Base-by-base conservation (phyloP, 2,329 filamentous ascomycete species). In the Fusarium mangiferae region DNA sequence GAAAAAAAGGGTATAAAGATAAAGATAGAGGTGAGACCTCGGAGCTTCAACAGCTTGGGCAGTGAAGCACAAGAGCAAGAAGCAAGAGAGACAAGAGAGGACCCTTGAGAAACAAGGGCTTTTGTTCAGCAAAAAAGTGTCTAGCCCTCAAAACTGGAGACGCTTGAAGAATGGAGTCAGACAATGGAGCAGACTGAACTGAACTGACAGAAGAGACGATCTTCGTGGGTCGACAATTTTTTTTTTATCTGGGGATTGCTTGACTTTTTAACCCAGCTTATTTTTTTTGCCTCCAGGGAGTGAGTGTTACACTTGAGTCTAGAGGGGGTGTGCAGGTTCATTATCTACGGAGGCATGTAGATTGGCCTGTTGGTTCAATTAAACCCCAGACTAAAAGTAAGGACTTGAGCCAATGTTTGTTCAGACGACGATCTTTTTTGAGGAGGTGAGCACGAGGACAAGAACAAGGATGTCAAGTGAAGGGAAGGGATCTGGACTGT, bases 41-140 rank as follows among this genome's bases (percentile, higher is more conserved):
- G 54, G 56, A 68, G 63, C 63, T 68, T 70, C 70, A 38, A 24
- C 10, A 24, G 68, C 69, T 72, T 72, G 58, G 58, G 65, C 67
- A 69, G 66, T 56, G 57, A 69, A 70, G 66, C 49, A 70, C 64
- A 57, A 70, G 44, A 51, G 42, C 51, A 52, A 52, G 60, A 41
- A 62, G 45, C 44, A 35, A 30, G 38, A 42, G 54, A 26, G n/a
- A 13, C 36, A 26, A 26, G 30, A 46, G 33, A 22, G 30, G 41
- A 66, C 61, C 67, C 61, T 61, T 52, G 59, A 33, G 20, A 36
- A 26, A 44, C 33, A 60, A 62, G 56, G 51, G 33, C 51, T 60
- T 56, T 55, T 69, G 66, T 61, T 66, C 62, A 28, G 58, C 45
- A 17, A 45, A 56, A 30, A 26, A 28, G 33, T 33, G 28, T 66